phyloP scores from a whole-genome alignment of 177 flowering plant genomes.

The Vitis hybrid region DNA sequence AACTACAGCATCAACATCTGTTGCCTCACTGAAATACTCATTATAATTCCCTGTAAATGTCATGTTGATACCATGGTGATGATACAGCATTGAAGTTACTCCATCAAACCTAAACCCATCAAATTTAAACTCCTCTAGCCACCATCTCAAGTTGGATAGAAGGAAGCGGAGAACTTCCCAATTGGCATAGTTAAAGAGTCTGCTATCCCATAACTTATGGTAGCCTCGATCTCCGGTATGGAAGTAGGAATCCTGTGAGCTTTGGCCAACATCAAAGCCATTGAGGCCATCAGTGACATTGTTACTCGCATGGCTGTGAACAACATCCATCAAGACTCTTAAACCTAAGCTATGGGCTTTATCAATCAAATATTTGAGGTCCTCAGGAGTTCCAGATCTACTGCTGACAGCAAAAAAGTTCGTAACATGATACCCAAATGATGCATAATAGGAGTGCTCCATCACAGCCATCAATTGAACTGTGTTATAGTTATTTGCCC shows the following conservation, averaged over 20 bases:
- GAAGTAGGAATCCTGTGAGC: constrained; percentile 85
- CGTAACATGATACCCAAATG: constrained; percentile 95
- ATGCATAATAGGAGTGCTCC: constrained; percentile 98
- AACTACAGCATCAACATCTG: constrained; percentile 95
- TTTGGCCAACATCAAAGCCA: constrained; percentile 95
- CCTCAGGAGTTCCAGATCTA: constrained; percentile 96
- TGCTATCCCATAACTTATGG: constrained; percentile 93
- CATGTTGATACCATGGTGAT: constrained; percentile 91
- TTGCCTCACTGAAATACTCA: constrained; percentile 88
- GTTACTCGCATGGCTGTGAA: constrained; percentile 95
- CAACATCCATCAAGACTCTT: constrained; percentile 86
- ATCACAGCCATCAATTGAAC: constrained; percentile 96
- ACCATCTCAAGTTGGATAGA: constrained; percentile 92
- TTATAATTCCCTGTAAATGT: constrained; percentile 73
- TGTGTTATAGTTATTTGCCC: constrained; percentile 80
- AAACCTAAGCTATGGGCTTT: constrained; percentile 94
- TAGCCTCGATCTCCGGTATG: constrained; percentile 86
- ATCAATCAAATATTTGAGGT: constrained; percentile 91
- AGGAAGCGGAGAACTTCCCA: constrained; percentile 99
- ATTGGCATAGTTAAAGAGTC: constrained; percentile 89
- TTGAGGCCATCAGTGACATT: constrained; percentile 94
- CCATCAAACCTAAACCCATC: constrained; percentile 99
- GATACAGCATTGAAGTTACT: constrained; percentile 95
- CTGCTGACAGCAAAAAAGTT: constrained; percentile 98
- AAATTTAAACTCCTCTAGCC: constrained; percentile 90